Percentiles rank a stretch among this genome's conserved stretches.
These are phyloP conservation scores for Paecilomyces variotii DNA, from an alignment of 2,329 filamentous ascomycete species.

Conservation along the genomic window DNA sequence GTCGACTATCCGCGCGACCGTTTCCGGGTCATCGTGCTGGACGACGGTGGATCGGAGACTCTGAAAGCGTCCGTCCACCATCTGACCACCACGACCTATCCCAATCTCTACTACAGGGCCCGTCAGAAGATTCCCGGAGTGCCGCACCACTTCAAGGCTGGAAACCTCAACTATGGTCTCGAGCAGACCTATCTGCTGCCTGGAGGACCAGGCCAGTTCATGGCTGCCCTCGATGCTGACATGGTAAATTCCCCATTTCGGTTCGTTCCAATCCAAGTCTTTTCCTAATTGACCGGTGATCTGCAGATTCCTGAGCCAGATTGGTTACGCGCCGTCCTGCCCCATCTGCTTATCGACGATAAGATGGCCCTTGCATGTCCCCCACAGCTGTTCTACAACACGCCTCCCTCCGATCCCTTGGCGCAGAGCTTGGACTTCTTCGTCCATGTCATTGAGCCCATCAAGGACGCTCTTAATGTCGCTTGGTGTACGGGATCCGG, in stretches of 20 bases:
- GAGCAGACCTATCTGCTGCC: slow-evolving; percentile 44
- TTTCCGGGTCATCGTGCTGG: slow-evolving; percentile 31
- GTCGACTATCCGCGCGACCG: slow-evolving; percentile 34
- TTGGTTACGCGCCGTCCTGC: slow-evolving; percentile 53
- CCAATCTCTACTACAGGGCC: slow-evolving; percentile 36
- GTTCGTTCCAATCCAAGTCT: not conserved
- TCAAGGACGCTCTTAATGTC: slow-evolving; percentile 41
- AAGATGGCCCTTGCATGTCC: slow-evolving; percentile 54
- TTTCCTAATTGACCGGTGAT: slow-evolving; percentile 11
- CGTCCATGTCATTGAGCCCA: slow-evolving; percentile 44
- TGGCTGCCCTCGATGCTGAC: slow-evolving; percentile 59
- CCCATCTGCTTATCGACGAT: slow-evolving; percentile 49
- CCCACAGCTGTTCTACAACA: slow-evolving; percentile 57
- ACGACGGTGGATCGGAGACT: slow-evolving; percentile 29
- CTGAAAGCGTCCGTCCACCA: slow-evolving; percentile 28
- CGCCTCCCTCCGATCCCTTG: slow-evolving; percentile 51
- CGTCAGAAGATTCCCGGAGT: slow-evolving; percentile 33
- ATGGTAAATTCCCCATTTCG: slow-evolving; percentile 36
- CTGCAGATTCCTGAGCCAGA: slow-evolving; percentile 49
- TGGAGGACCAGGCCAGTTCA: slow-evolving; percentile 49
- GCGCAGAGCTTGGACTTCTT: slow-evolving; percentile 53
- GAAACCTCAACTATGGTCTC: slow-evolving; percentile 55
- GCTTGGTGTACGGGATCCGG: slow-evolving; percentile 61
- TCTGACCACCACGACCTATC: slow-evolving; percentile 22
- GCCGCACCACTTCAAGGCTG: slow-evolving; percentile 53